Conservation (phyloP, 1,284 basidiomycete species). For the Dichomitus squalens region DNA sequence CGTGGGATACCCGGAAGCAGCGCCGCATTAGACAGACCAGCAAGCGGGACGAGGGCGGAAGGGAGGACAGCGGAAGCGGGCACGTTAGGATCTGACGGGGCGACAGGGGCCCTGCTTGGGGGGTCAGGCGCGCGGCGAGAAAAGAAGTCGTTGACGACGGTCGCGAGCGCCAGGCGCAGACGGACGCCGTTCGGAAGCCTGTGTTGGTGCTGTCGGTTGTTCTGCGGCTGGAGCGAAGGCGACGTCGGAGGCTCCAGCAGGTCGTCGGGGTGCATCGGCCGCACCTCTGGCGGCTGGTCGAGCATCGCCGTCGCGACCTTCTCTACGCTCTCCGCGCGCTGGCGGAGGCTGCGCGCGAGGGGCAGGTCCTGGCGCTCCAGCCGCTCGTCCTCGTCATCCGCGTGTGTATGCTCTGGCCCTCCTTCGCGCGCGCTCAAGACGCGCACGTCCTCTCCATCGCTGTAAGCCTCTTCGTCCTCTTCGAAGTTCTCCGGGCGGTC, state of each 20-base stretch:
- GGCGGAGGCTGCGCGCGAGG: slow-evolving; percentile 61
- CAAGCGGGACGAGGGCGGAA: slow-evolving; percentile 39
- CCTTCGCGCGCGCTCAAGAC: slow-evolving; percentile 55
- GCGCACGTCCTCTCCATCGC: slow-evolving; percentile 63
- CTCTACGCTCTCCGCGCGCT: slow-evolving; percentile 76
- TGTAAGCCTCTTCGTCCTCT: slow-evolving; percentile 64
- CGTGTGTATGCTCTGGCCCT: slow-evolving; percentile 50
- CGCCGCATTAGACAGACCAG: slow-evolving; percentile 37
- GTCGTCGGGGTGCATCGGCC: slow-evolving; percentile 33
- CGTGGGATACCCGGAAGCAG: slow-evolving; percentile 16
- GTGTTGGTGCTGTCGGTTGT: slow-evolving; percentile 48
- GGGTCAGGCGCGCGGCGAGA: slow-evolving; percentile 62
- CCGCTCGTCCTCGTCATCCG: slow-evolving; percentile 61
- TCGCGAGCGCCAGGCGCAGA: slow-evolving; percentile 67
- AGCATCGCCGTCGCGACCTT: slow-evolving; percentile 81
- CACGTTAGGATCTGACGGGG: slow-evolving; percentile 11
- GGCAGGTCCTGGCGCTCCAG: slow-evolving; percentile 58
- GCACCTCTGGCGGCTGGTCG: slow-evolving; percentile 60
- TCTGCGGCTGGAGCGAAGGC: slow-evolving; percentile 38
- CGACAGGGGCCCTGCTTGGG: slow-evolving; percentile 14
- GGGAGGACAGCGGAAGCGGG: slow-evolving; percentile 39
- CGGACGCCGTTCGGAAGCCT: slow-evolving; percentile 80
- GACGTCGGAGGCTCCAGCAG: slow-evolving; percentile 50
- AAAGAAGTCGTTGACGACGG: slow-evolving; percentile 78
- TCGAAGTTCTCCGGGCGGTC: slow-evolving; percentile 73